Evolutionary conservation across 345 rosid genomes (phyloP), one percentile per base, ranked within the genome.

Genomic region (Rubroshorea leprosula): DNA sequence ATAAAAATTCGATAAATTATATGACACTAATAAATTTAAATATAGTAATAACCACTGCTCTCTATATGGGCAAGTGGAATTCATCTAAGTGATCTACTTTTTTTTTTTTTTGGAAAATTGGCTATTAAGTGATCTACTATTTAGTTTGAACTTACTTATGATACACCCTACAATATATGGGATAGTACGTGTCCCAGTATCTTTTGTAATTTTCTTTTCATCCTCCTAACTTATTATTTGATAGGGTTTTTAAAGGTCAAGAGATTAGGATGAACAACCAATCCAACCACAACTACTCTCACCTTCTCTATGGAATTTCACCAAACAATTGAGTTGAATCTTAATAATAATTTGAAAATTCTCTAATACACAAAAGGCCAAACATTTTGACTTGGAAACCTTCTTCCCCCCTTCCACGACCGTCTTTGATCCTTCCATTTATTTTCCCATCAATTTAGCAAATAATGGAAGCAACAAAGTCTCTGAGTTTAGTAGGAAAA

Each of bases 231-330:
- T 12, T 29, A 35, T 35, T 35, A 35, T 35, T 6, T 27, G 6
- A 6, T 53, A 6, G 41, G 29, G 16, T 53, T 12, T 22, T 7
- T 15, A 15, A 43, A 51, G 57, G 61, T 72, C 70, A 55, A 66
- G 19, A 39, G 23, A 62, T 63, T 22, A 51, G 56, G 77, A 58
- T 45, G 76, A 49, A 31, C 38, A 65, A 66, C 57, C 70, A 63
- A 71, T 55, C 66, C 43, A 61, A 54, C 41, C 14, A 68, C 76
- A 74, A 72, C 73, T n/a, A 64, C 68, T 51, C 44, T 2, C 27
- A 58, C 68, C 43, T 23, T 45, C 38, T 65, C 54, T 65, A 19
- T 67, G 77, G 60, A 57, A 56, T 47, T 63, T 74, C 54, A 72
- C 79, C 77, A 53, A 78, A 71, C 66, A 54, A n/a, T 17, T n/a